A percentile compares a stretch with the other conserved stretches of the same genome.
Conservation (phyloP, 1,284 basidiomycete genomes). For the Ceratobasidium sp. region DNA sequence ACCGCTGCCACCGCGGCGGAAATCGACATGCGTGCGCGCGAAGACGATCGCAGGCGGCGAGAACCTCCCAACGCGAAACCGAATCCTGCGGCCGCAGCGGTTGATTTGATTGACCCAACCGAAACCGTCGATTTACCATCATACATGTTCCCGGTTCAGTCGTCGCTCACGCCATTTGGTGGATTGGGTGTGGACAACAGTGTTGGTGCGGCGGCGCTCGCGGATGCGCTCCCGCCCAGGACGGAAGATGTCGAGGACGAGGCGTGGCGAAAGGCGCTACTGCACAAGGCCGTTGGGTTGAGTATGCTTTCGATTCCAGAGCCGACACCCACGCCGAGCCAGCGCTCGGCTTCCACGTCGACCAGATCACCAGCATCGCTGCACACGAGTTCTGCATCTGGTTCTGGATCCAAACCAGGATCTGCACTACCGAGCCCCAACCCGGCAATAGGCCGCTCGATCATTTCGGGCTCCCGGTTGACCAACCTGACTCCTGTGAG, state of each 20-base stretch:
- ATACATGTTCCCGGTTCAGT: conserved; percentile 70
- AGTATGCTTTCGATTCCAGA: conserved; percentile 47
- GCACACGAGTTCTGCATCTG: conserved; percentile 9
- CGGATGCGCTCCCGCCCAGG: conserved; percentile 43
- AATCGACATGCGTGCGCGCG: conserved; percentile 52
- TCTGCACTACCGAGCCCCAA: conserved; percentile 7
- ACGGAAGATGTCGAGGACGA: conserved; percentile 43
- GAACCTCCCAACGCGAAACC: conserved; percentile 39
- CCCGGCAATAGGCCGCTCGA: conserved; percentile 22
- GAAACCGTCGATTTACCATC: conserved; percentile 54
- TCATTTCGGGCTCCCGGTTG: conserved; percentile 22
- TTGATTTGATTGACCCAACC: conserved; percentile 75
- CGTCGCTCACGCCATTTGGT: conserved; percentile 54
- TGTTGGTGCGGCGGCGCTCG: conserved; percentile 43
- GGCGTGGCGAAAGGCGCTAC: conserved; percentile 45
- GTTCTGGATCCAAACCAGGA: conserved; percentile 25
- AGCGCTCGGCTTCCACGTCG: conserved; percentile 21
- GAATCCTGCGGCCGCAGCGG: conserved; percentile 51
- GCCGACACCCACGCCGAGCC: conserved; percentile 33
- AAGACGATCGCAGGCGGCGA: conserved; percentile 48
- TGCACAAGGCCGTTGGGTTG: conserved; percentile 46
- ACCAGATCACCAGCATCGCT: conserved; percentile 5
- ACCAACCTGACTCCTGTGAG: conserved; percentile 11
- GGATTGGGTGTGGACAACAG: conserved; percentile 38
- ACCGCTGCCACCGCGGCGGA: conserved; percentile 58